These are phyloP conservation scores for Fistulifera pelliculosa DNA, from an alignment of 108 stramenopile species.

Conservation along the genomic window DNA sequence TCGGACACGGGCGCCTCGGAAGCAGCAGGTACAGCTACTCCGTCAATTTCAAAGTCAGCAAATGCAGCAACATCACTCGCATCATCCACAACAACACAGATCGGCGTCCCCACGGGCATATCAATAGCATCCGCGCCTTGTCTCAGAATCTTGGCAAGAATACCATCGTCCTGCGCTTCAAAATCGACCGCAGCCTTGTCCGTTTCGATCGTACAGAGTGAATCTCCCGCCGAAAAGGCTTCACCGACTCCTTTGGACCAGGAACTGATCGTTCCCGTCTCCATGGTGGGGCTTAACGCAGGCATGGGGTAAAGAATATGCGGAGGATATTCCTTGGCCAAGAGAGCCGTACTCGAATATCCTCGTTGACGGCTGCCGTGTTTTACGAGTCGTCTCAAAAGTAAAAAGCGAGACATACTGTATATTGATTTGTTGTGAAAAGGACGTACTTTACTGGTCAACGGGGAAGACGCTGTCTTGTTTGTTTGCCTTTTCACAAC, in stretches of 20 bases:
- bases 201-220: conserved; percentile 92
- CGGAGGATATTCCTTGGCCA: conserved; percentile 33
- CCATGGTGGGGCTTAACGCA: conserved; percentile 96
- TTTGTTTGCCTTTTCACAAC: no score
- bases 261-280: conserved; percentile 75
- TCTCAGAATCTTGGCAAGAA: conserved; percentile 90
- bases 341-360: conserved; percentile 1
- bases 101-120: conserved; percentile 83
- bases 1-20: conserved; percentile 9
- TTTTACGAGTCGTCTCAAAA: no score
- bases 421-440: no score
- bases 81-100: conserved; percentile 89
- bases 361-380: not conserved
- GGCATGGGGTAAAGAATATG: conserved; percentile 78
- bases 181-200: conserved; percentile 98
- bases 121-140: conserved; percentile 60
- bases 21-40: conserved; percentile 10
- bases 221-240: conserved; percentile 81
- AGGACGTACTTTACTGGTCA: no score
- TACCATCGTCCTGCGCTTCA: conserved; percentile 90
- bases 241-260: conserved; percentile 85
- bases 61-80: conserved; percentile 80
- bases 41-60: conserved; percentile 69
- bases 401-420: no score
- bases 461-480: no score